Conservation (phyloP, 192 early-diverging fungal species). For the Neocallimastix lanati region DNA sequence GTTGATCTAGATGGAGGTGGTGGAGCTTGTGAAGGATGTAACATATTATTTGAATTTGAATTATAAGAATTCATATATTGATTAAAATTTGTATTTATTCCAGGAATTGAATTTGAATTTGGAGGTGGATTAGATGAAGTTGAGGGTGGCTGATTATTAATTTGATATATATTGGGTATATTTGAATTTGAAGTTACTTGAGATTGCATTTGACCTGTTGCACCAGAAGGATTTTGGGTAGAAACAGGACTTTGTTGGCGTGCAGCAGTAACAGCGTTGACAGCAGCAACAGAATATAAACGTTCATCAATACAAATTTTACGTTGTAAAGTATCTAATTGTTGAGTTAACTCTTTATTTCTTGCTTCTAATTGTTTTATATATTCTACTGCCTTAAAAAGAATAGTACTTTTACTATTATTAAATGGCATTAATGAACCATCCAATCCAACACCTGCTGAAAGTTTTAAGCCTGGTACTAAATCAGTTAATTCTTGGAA, state of each 20-base stretch:
- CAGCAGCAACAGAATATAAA: no score
- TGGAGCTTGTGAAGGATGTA: no score
- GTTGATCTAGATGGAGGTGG: no score
- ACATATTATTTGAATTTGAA: no score
- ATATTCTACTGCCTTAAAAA: constrained; percentile 45
- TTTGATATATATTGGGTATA: not conserved
- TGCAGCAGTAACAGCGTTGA: no score
- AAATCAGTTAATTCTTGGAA: constrained; percentile 79
- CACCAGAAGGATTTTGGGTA: not conserved
- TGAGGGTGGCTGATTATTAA: not conserved
- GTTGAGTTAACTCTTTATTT: not conserved
- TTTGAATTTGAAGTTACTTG: not conserved
- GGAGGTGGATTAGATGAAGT: no score
- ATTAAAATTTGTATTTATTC: no score
- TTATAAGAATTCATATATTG: no score
- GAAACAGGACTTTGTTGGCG: not conserved
- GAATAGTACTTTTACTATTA: not conserved
- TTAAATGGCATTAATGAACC: constrained; percentile 46
- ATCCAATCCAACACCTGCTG: constrained; percentile 75
- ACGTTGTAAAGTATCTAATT: not conserved
- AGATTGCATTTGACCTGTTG: no score
- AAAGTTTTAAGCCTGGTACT: constrained; percentile 61
- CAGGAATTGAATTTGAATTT: no score
- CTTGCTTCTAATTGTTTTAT: constrained; percentile 30
- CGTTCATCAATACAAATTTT: not conserved